A percentile compares a stretch with the other conserved stretches of the same genome.
Conservation (phyloP, 768 basidiomycete genomes). For the Mycena floridula region DNA sequence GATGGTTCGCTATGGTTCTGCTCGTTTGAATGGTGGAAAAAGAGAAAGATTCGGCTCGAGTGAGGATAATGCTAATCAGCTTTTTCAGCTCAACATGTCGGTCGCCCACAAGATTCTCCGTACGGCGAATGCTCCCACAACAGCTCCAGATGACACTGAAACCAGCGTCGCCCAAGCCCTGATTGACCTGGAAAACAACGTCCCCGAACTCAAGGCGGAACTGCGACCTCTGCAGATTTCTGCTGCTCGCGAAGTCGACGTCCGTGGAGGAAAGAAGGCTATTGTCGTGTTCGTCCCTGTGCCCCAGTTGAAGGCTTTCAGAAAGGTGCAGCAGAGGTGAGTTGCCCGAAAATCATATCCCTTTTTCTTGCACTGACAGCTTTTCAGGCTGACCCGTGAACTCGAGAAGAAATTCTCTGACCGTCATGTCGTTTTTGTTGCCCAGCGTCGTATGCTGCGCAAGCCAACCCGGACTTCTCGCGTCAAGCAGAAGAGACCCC, state of each 20-base stretch:
- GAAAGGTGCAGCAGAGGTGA: conserved; percentile 94
- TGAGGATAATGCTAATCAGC: too few relatives aligned
- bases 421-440: conserved; percentile 97
- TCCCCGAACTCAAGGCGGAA: conserved; percentile 96
- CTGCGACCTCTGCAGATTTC: conserved; percentile 95
- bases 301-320: conserved; percentile 97
- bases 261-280: conserved; percentile 98
- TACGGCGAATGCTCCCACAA: conserved; percentile 91
- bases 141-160: conserved; percentile 88
- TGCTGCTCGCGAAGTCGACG: conserved; percentile 97
- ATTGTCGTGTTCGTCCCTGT: conserved; percentile 98
- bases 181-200: conserved; percentile 96
- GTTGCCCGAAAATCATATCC: neutral
- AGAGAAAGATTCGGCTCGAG: too few relatives aligned
- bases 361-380: neutral
- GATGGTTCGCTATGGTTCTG: too few relatives aligned
- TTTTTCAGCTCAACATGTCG: conserved; percentile 54
- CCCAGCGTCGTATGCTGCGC: conserved; percentile 96
- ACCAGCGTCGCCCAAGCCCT: conserved; percentile 90
- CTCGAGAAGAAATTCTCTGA: conserved; percentile 99
- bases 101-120: conserved; percentile 85
- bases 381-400: conserved; percentile 85
- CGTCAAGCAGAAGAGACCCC: conserved; percentile 93
- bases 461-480: conserved; percentile 93
- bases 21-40: too few relatives aligned